phyloP scores from a whole-genome alignment of 2,329 filamentous ascomycete genomes.

The Ophiostoma piceae region DNA sequence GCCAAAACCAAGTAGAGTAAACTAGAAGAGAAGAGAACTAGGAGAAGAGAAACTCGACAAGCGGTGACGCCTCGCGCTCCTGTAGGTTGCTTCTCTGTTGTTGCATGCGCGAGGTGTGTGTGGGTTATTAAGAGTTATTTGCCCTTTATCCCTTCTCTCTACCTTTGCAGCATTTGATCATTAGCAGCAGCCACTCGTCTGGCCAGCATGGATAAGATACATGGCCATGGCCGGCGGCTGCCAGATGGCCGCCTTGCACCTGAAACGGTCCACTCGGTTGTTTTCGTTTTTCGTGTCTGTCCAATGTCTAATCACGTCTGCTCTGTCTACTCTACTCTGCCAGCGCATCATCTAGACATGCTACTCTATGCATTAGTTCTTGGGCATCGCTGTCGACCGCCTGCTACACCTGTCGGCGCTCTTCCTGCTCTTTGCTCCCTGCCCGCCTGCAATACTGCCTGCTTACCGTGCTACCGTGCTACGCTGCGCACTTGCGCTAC shows the following conservation, averaged over 20 bases:
- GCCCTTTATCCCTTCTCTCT: background rate
- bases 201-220: no score
- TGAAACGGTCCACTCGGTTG: conserved; percentile 22
- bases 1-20: no score
- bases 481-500: background rate
- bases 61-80: conserved; percentile 12
- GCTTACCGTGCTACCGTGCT: background rate
- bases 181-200: background rate
- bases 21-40: background rate
- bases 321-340: background rate
- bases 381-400: no score
- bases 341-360: background rate
- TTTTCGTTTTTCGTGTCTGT: background rate
- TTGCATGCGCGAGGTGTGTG: conserved; percentile 7
- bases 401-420: background rate
- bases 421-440: background rate
- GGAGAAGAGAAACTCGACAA: background rate
- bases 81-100: background rate
- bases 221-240: conserved; percentile 12
- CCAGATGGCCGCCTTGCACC: conserved; percentile 21
- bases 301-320: background rate
- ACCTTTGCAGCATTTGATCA: background rate
- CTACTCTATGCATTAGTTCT: background rate
- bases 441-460: background rate
- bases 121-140: background rate